These are phyloP conservation scores for Geosmithia flava DNA, from an alignment of 2,329 filamentous ascomycete species.

Conservation along the genomic window DNA sequence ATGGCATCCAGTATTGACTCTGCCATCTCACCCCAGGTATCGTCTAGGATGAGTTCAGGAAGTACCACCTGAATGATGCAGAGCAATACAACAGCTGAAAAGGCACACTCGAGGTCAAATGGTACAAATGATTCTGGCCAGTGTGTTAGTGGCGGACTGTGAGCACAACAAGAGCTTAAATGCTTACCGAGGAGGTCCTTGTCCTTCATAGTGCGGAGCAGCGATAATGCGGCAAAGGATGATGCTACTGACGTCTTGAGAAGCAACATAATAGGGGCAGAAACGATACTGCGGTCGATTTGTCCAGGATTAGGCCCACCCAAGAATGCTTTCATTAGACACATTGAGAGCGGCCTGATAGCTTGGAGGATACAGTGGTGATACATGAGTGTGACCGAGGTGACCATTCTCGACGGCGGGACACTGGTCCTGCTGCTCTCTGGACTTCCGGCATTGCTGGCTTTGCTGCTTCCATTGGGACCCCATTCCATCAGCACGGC, in stretches of 20 bases:
- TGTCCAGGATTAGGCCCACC: not conserved
- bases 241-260: slow-evolving; percentile 1
- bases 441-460: too few species aligned
- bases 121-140: slow-evolving; percentile 15
- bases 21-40: not conserved
- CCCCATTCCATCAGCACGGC: not conserved
- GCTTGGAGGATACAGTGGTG: slow-evolving; percentile 1
- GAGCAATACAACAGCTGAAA: slow-evolving; percentile 18
- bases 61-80: slow-evolving; percentile 10
- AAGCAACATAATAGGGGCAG: not conserved
- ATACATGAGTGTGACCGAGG: not conserved
- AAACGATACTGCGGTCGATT: not conserved
- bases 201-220: not conserved
- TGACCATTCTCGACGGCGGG: not conserved
- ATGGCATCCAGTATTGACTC: not conserved
- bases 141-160: not conserved
- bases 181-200: not conserved
- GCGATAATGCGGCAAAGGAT: not conserved
- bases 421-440: not conserved
- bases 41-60: slow-evolving; percentile 1
- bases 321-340: slow-evolving; percentile 1
- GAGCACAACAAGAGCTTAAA: not conserved
- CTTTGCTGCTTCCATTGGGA: not conserved
- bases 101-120: slow-evolving; percentile 19
- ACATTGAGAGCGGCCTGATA: not conserved